Base-by-base conservation (phyloP, 257 asterid species). In the Nicotiana noctiflora region DNA sequence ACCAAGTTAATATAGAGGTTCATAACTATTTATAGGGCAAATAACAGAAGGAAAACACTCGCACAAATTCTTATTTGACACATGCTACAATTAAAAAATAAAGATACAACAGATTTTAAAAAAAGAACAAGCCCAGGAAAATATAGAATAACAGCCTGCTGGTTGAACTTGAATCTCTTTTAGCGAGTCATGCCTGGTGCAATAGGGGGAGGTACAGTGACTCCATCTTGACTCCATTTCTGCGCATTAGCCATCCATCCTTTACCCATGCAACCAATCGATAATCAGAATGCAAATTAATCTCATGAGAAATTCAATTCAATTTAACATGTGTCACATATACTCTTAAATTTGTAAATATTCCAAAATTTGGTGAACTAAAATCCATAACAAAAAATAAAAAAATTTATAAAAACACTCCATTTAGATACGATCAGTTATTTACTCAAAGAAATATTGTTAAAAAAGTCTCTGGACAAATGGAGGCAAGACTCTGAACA, bases 211-310 rank as follows among this genome's bases (percentile, higher is more conserved):
- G 83, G 83, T 79, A 74, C 65, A 66, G 52, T 66, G 2, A 44
- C 57, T 29, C 44, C 79, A 44, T 55, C 72, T 79, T 83, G 80
- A 70, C 64, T 44, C 83, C 76, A 79, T 74, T 70, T 83, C n/a
- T 83, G 85, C 11, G 83, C 85, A 64, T 83, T 83, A 6, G 76
- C 83, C 27, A 82, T 65, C 85, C 85, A 82, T 55, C 85, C 85
- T 82, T 65, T 64, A 53, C 14, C 18, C 40, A 65, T 32, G 12
- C 56, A 3, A n/a, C 23, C 15, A 62, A 46, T 40, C 8, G 1
- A 23, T 17, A 0, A 64, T 25, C 19, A 14, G 23, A 29, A 15
- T 49, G 10, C 21, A 56, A 57, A 61, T 32, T 10, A 61, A 34
- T 34, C 40, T 34, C 19, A 14, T 25, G 21, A 8, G 5, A 4